These are phyloP conservation scores for Neurospora sp. DNA, from an alignment of 2,329 filamentous ascomycete species.

Conservation along the genomic window DNA sequence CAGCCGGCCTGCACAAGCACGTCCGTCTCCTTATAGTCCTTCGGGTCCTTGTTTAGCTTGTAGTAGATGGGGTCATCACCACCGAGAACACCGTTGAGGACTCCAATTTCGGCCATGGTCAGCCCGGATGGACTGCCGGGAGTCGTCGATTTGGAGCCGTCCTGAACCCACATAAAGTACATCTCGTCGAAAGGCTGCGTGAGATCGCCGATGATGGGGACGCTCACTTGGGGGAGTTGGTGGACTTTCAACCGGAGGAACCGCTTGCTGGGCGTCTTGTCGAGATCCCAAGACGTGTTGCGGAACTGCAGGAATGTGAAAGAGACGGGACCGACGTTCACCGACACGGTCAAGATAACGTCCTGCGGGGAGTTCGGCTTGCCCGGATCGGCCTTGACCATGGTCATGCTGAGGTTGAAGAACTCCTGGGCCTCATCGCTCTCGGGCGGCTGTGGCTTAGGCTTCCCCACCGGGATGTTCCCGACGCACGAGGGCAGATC, in stretches of 20 bases:
- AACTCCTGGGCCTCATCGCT: background rate
- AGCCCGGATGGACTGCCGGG: slow-evolving; percentile 8
- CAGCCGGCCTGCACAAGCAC: slow-evolving; percentile 15
- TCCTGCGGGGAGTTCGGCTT: slow-evolving; percentile 4
- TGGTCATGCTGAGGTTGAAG: slow-evolving; percentile 1
- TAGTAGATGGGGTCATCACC: no score
- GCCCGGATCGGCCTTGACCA: slow-evolving; percentile 7
- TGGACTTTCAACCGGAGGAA: slow-evolving; percentile 12
- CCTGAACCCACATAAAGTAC: slow-evolving; percentile 24
- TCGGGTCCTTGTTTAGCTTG: slow-evolving; percentile 4
- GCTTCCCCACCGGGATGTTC: background rate
- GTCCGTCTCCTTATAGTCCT: slow-evolving; percentile 10
- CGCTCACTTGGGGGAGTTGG: slow-evolving; percentile 14
- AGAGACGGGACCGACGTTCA: background rate
- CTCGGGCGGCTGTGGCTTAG: background rate
- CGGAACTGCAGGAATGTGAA: slow-evolving; percentile 13
- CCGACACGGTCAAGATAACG: no score
- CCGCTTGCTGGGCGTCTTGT: slow-evolving; percentile 10
- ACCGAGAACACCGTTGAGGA: slow-evolving; percentile 8
- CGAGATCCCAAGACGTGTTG: slow-evolving; percentile 6
- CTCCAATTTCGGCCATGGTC: slow-evolving; percentile 8
- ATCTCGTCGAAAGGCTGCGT: slow-evolving; percentile 26
- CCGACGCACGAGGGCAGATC: slow-evolving; percentile 5
- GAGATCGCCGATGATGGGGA: slow-evolving; percentile 23
- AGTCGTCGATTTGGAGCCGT: slow-evolving; percentile 8